Evolutionary conservation across 1,284 basidiomycete species (phyloP).

Genomic region (Mycena sp.): DNA sequence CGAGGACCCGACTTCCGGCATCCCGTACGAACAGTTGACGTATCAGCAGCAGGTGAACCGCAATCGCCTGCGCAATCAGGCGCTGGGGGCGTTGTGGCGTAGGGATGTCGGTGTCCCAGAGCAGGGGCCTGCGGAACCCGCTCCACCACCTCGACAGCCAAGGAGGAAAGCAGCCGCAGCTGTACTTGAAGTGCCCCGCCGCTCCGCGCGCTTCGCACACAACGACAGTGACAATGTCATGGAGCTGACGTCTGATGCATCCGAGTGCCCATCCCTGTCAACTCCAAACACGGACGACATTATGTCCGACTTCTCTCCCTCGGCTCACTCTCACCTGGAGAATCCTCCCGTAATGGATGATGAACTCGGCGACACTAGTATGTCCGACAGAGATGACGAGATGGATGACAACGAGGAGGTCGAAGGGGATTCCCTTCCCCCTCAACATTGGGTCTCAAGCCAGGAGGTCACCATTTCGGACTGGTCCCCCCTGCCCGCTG

Average conservation of each 20-base stretch:
- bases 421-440: neutral
- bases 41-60: neutral
- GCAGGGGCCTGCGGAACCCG: neutral
- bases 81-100: neutral
- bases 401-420: neutral
- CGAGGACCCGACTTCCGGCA: conserved; percentile 6
- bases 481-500: neutral
- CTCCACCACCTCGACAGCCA: neutral
- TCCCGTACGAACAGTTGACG: neutral
- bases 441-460: neutral
- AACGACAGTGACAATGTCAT: neutral
- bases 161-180: neutral
- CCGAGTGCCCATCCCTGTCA: too few relatives aligned
- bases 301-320: too few relatives aligned
- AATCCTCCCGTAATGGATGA: too few relatives aligned
- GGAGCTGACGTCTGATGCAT: neutral
- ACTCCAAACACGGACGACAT: too few relatives aligned
- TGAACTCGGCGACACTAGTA: too few relatives aligned
- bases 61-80: neutral
- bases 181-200: neutral
- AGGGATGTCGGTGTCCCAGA: neutral
- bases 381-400: neutral
- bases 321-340: too few relatives aligned
- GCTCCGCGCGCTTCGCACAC: neutral
- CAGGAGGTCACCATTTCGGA: neutral